phyloP scores from a whole-genome alignment of 2,329 filamentous ascomycete species.

The Clarireedia sp. region DNA sequence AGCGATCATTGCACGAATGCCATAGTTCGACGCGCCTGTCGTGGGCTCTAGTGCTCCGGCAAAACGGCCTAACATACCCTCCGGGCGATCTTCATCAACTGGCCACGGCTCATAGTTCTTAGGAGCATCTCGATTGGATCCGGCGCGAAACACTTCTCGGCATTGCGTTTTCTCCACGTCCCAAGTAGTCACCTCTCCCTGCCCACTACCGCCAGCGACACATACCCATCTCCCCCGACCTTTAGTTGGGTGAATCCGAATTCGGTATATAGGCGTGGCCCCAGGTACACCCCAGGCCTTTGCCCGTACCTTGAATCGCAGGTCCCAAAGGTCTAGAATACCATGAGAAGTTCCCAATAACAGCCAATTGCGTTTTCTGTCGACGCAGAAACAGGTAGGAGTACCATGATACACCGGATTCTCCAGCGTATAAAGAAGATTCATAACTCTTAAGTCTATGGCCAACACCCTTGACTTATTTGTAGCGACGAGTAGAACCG shows the following conservation, averaged over 20 bases:
- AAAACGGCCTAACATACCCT: slow-evolving; percentile 80
- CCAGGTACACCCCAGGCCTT: slow-evolving; percentile 84
- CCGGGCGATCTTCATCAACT: slow-evolving; percentile 80
- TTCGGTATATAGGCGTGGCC: slow-evolving; percentile 69
- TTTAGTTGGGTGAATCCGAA: slow-evolving; percentile 70
- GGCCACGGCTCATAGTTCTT: slow-evolving; percentile 76
- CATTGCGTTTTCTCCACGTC: slow-evolving; percentile 86
- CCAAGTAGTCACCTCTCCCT: slow-evolving; percentile 90
- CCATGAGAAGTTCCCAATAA: slow-evolving; percentile 88
- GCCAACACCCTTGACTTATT: slow-evolving; percentile 77
- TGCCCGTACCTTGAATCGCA: slow-evolving; percentile 84
- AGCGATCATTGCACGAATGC: slow-evolving; percentile 67
- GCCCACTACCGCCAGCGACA: slow-evolving; percentile 77
- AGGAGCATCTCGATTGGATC: slow-evolving; percentile 49
- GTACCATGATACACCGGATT: slow-evolving; percentile 90
- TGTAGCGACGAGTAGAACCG: slow-evolving; percentile 79
- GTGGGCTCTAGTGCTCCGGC: slow-evolving; percentile 63
- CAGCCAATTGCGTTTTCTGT: slow-evolving; percentile 82
- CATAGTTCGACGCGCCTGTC: slow-evolving; percentile 42
- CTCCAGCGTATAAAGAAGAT: slow-evolving; percentile 66
- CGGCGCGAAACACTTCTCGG: slow-evolving; percentile 73
- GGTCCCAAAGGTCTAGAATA: slow-evolving; percentile 88
- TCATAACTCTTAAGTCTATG: slow-evolving; percentile 83
- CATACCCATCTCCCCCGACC: slow-evolving; percentile 79
- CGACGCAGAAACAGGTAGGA: slow-evolving; percentile 84